Conservation (phyloP, 2,329 filamentous ascomycete genomes). For the Penicillium sumatraense region DNA sequence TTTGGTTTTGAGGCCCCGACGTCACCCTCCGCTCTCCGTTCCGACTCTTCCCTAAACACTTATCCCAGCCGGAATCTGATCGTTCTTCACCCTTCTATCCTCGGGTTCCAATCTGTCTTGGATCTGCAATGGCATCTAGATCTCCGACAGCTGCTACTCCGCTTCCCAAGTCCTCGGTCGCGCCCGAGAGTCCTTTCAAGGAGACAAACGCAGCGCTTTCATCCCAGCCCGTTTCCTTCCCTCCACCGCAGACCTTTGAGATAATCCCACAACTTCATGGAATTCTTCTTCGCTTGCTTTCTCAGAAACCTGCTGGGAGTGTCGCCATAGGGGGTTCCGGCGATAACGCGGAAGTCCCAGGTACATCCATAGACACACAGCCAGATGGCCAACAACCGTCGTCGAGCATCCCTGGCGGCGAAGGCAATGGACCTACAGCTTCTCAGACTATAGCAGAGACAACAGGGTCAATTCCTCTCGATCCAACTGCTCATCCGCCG, state of each 20-base stretch:
- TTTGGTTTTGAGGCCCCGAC: constrained; percentile 37
- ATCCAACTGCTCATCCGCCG: constrained; percentile 44
- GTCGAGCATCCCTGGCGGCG: constrained; percentile 26
- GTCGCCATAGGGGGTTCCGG: constrained; percentile 25
- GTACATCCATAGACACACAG: constrained; percentile 27
- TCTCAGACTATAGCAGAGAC: constrained; percentile 34
- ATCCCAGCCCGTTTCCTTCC: constrained; percentile 60
- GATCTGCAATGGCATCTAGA: constrained; percentile 40
- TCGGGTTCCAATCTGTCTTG: constrained; percentile 14
- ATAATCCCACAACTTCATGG: constrained; percentile 79
- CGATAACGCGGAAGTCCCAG: constrained; percentile 31
- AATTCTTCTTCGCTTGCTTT: constrained; percentile 75
- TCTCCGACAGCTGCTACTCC: constrained; percentile 43
- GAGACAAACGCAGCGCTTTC: constrained; percentile 36
- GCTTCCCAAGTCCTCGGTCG: constrained; percentile 45
- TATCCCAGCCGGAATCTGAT: constrained; percentile 25
- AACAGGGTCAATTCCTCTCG: too few relatives aligned
- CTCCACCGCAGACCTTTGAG: constrained; percentile 83
- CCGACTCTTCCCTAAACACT: constrained; percentile 43
- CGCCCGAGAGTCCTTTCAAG: constrained; percentile 40
- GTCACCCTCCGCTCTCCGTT: constrained; percentile 40
- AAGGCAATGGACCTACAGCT: constrained; percentile 27
- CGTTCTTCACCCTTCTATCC: constrained; percentile 24
- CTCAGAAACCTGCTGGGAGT: constrained; percentile 46
- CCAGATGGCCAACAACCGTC: constrained; percentile 32